Evolutionary conservation across 2,329 filamentous ascomycete species (phyloP).

Genomic region (Phialophora macrospora): DNA sequence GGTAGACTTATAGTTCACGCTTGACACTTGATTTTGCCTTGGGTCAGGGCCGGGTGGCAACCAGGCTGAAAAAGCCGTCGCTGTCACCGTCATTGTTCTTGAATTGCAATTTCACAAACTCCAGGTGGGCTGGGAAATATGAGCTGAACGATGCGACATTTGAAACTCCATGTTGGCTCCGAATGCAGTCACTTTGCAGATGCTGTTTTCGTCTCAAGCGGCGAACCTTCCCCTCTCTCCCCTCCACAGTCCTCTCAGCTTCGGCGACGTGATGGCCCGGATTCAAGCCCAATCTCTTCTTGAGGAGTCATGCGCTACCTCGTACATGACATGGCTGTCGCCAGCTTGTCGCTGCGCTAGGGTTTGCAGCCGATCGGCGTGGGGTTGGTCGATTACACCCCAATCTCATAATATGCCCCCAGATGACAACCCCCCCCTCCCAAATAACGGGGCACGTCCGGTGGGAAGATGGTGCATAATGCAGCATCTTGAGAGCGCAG

Average conservation of each 20-base stretch:
- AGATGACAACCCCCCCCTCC: background rate
- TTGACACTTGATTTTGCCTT: background rate
- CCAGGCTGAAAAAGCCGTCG: background rate
- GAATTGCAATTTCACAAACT: background rate
- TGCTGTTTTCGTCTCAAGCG: background rate
- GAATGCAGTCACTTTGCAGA: background rate
- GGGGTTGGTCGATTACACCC: slow-evolving; percentile 9
- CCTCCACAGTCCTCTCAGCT: background rate
- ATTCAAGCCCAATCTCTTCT: background rate
- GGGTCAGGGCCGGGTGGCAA: background rate
- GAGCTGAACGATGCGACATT: background rate
- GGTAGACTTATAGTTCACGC: background rate
- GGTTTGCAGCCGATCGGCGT: background rate
- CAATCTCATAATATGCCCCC: background rate
- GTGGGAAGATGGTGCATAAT: too few species aligned
- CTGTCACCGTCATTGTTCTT: background rate
- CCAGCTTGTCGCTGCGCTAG: background rate
- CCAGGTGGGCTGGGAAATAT: background rate
- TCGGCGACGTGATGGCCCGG: slow-evolving; percentile 10
- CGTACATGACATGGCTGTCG: background rate
- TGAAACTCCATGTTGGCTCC: background rate
- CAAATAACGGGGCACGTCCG: too few species aligned
- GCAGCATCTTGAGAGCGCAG: too few species aligned
- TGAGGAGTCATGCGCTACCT: background rate
- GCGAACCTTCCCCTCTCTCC: background rate